These are phyloP conservation scores for Epichloe sylvatica DNA, from an alignment of 2,329 filamentous ascomycete species.

Conservation along the genomic window DNA sequence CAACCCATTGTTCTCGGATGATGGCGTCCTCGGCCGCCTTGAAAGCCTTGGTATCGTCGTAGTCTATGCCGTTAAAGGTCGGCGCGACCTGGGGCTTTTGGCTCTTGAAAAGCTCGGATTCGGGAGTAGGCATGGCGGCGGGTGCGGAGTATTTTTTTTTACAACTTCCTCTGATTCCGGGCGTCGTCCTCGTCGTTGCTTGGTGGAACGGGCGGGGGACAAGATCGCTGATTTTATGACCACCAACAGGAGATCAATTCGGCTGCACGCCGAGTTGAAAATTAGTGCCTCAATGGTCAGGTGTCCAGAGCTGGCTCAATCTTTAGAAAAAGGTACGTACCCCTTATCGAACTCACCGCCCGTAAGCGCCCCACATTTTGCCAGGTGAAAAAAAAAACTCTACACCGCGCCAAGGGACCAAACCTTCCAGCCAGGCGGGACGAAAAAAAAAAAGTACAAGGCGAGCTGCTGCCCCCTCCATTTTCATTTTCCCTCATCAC, in stretches of 20 bases:
- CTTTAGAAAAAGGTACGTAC: not conserved
- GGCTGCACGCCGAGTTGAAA: not conserved
- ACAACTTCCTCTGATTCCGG: too few species aligned
- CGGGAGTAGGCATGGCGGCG: slow-evolving; percentile 60
- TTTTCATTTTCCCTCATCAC: slow-evolving; percentile 1
- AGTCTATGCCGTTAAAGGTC: slow-evolving; percentile 78
- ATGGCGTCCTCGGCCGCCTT: slow-evolving; percentile 75
- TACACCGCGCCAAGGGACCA: slow-evolving; percentile 4
- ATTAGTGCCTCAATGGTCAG: slow-evolving; percentile 13
- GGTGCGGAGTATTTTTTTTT: slow-evolving; percentile 4
- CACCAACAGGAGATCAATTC: not conserved
- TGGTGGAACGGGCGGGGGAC: not conserved
- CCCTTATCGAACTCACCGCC: slow-evolving; percentile 20
- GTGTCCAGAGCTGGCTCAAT: slow-evolving; percentile 7
- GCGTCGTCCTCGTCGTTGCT: not conserved
- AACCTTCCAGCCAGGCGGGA: slow-evolving; percentile 9
- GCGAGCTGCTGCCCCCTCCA: slow-evolving; percentile 4
- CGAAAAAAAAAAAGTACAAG: slow-evolving; percentile 7
- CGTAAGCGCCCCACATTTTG: slow-evolving; percentile 20
- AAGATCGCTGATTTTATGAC: not conserved
- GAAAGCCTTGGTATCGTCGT: slow-evolving; percentile 65
- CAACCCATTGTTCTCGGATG: slow-evolving; percentile 77
- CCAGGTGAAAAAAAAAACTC: slow-evolving; percentile 16
- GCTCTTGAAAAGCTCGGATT: slow-evolving; percentile 68
- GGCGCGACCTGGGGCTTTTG: slow-evolving; percentile 72